Evolutionary conservation across 805 yeast genomes (phyloP).

Genomic region (Kuraishia molischiana): DNA sequence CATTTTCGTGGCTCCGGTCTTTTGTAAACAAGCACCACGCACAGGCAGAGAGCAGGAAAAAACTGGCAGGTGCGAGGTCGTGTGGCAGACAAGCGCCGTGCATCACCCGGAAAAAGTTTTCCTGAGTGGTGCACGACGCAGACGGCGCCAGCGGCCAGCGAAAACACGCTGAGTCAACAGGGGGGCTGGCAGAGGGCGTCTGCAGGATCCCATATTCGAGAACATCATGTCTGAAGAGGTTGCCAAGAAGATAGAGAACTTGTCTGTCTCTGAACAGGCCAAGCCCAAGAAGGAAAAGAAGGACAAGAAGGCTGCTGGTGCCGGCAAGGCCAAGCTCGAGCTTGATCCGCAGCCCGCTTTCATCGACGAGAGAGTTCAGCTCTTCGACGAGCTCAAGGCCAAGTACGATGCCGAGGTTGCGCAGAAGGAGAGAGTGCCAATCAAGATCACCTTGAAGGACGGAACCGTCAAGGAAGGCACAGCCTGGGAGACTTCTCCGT

Average conservation of each 20-base stretch:
- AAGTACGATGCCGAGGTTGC: conserved; percentile 69
- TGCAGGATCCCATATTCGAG: too few species aligned
- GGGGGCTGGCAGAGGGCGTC: too few species aligned
- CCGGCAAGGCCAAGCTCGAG: conserved; percentile 30
- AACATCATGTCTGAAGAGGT: conserved; percentile 28
- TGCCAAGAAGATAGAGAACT: conserved; percentile 35
- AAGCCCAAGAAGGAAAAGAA: conserved; percentile 25
- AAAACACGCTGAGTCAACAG: too few species aligned
- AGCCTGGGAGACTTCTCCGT: conserved; percentile 85
- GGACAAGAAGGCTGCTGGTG: conserved; percentile 29
- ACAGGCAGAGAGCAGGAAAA: too few species aligned
- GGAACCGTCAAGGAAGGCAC: conserved; percentile 72
- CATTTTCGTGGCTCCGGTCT: too few species aligned
- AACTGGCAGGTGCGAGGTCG: too few species aligned
- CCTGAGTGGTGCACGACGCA: too few species aligned
- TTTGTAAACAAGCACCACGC: too few species aligned
- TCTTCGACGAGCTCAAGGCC: conserved; percentile 74
- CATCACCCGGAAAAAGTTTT: too few species aligned
- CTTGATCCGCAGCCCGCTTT: conserved; percentile 78
- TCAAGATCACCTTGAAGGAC: conserved; percentile 78
- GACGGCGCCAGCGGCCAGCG: too few species aligned
- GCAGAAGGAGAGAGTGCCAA: conserved; percentile 42
- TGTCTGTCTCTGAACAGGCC: conserved; percentile 23
- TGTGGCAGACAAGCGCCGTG: too few species aligned
- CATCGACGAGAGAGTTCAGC: conserved; percentile 64